Conservation (phyloP, 2,329 filamentous ascomycete species). For the Hypoxylon sp. region DNA sequence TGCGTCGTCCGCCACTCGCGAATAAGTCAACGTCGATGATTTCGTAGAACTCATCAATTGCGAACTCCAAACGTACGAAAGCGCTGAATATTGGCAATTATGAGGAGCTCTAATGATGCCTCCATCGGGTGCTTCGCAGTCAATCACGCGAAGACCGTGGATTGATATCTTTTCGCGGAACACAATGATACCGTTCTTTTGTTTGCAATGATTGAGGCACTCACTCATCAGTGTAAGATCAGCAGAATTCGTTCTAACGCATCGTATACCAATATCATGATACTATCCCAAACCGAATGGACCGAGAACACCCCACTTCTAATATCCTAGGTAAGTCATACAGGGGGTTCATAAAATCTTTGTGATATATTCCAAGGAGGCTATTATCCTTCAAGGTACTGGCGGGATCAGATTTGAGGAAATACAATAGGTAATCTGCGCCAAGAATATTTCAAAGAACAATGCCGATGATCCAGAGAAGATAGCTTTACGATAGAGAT, state of each 20-base stretch:
- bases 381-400: neutral
- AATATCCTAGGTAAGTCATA: neutral
- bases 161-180: neutral
- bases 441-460: neutral
- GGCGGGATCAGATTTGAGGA: no score
- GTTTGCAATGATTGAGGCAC: neutral
- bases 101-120: neutral
- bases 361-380: neutral
- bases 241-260: neutral
- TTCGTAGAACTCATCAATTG: neutral
- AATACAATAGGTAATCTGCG: neutral
- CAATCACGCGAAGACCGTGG: neutral
- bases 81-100: slow-evolving; percentile 2
- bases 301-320: neutral
- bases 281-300: neutral
- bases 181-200: neutral
- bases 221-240: neutral
- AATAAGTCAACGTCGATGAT: neutral
- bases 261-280: neutral
- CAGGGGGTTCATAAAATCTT: no score
- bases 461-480: neutral
- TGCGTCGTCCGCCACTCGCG: neutral
- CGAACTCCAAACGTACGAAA: slow-evolving; percentile 5
- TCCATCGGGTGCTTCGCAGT: neutral
- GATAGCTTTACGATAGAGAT: neutral